Percentiles rank a stretch among this genome's conserved stretches.
Evolutionary conservation across 164 flowering plant genomes (phyloP).

Genomic region (Brasenia schreberi): DNA sequence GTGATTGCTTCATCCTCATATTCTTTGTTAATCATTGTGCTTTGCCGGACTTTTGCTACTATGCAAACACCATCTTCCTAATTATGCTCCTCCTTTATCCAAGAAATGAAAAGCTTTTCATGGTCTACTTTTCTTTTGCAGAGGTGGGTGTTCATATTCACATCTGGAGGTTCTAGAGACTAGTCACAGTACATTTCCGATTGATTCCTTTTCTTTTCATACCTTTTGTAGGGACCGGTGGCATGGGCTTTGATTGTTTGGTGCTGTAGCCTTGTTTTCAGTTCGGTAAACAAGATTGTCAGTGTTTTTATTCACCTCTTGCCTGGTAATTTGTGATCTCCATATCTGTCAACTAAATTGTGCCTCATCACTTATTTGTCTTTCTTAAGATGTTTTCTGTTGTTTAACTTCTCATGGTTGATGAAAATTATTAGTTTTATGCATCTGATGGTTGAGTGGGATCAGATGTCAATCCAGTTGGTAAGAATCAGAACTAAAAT

Average conservation of each 20-base stretch:
- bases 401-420: no score
- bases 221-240: constrained; percentile 65
- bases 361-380: no score
- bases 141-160: constrained; percentile 38
- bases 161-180: no score
- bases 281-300: constrained; percentile 81
- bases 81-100: constrained; percentile 74
- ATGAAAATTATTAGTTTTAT: no score
- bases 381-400: no score
- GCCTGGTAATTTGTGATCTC: constrained; percentile 42
- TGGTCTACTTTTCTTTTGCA: constrained; percentile 98
- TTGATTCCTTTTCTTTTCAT: background rate
- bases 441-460: no score
- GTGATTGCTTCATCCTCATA: no score
- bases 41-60: constrained; percentile 91
- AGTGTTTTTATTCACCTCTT: constrained; percentile 95
- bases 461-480: no score
- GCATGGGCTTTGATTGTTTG: constrained; percentile 97
- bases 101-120: constrained; percentile 89
- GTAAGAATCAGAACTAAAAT: no score
- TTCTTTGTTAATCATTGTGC: no score
- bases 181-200: background rate
- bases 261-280: constrained; percentile 98
- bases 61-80: constrained; percentile 91
- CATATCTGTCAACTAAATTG: no score